Evolutionary conservation across 2,329 filamentous ascomycete species (phyloP).

Genomic region (Elsinoe batatas): DNA sequence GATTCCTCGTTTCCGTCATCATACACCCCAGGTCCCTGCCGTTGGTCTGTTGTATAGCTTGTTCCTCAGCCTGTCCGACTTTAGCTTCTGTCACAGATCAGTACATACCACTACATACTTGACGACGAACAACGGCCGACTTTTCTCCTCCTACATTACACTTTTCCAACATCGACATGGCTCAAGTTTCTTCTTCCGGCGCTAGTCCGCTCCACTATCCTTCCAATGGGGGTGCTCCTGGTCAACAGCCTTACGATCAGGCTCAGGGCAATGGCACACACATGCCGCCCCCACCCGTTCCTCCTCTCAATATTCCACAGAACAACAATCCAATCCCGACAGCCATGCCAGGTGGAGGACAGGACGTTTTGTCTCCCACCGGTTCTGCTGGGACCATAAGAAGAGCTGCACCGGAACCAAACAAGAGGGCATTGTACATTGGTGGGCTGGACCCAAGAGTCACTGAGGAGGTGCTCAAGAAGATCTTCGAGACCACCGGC

Average conservation of each 20-base stretch:
- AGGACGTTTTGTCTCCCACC: conserved; percentile 70
- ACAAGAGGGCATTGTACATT: conserved; percentile 95
- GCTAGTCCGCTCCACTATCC: conserved; percentile 60
- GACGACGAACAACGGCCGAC: conserved; percentile 58
- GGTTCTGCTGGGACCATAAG: conserved; percentile 72
- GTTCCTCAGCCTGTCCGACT: not conserved
- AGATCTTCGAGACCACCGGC: conserved; percentile 97
- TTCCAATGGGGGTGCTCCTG: conserved; percentile 59
- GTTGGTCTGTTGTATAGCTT: conserved; percentile 7
- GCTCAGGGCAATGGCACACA: conserved; percentile 57
- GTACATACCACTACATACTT: conserved; percentile 6
- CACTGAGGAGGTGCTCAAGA: conserved; percentile 89
- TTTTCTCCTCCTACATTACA: conserved; percentile 31
- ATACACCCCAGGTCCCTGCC: conserved; percentile 2
- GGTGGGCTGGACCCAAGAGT: conserved; percentile 90
- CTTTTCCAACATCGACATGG: conserved; percentile 48
- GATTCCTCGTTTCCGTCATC: conserved; percentile 2
- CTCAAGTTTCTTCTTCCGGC: conserved; percentile 56
- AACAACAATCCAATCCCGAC: conserved; percentile 94
- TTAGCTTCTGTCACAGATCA: not conserved
- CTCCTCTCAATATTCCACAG: conserved; percentile 76
- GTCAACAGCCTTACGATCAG: conserved; percentile 50
- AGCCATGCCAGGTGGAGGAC: conserved; percentile 57
- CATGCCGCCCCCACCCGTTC: conserved; percentile 83
- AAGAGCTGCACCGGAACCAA: conserved; percentile 90